Percentiles rank a stretch among this genome's conserved stretches.
Conservation (phyloP, 495 filamentous ascomycete species). For the Cercophora newfieldiana region DNA sequence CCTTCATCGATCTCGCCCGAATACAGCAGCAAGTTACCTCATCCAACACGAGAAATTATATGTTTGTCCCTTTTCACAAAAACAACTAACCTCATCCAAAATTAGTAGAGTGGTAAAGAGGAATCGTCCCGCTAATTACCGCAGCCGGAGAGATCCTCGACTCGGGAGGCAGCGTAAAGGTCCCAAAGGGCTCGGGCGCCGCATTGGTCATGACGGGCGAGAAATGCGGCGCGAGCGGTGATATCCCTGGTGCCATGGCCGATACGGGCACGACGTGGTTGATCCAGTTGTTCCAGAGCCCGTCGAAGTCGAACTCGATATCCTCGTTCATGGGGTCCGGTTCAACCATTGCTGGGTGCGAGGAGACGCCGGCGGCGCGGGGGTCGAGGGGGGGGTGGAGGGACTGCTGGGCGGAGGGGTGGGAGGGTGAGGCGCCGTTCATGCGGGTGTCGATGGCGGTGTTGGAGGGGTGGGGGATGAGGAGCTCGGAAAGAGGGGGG, state of each 20-base stretch:
- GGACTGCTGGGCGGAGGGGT: neutral
- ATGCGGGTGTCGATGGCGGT: constrained; percentile 18
- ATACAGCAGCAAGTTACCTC: too few relatives aligned
- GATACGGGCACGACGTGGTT: constrained; percentile 27
- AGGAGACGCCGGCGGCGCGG: constrained; percentile 20
- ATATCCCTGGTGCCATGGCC: constrained; percentile 11
- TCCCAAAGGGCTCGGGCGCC: constrained; percentile 26
- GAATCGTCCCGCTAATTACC: constrained; percentile 11
- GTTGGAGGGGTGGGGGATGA: constrained; percentile 18
- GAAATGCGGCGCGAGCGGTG: constrained; percentile 25
- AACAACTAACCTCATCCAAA: constrained; percentile 22
- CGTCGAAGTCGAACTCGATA: constrained; percentile 56
- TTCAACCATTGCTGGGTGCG: constrained; percentile 19
- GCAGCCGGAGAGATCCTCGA: constrained; percentile 17
- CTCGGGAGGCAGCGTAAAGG: constrained; percentile 13
- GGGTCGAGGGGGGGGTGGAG: constrained; percentile 3
- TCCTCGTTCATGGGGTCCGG: constrained; percentile 35
- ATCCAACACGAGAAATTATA: too few relatives aligned
- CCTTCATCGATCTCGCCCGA: too few relatives aligned
- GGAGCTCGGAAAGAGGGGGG: constrained; percentile 21
- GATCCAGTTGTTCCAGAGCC: constrained; percentile 53
- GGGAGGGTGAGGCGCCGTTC: constrained; percentile 23
- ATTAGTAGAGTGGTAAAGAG: constrained; percentile 19
- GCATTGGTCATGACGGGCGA: constrained; percentile 18
- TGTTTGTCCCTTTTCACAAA: too few relatives aligned